A percentile compares a stretch with the other conserved stretches of the same genome.
Evolutionary conservation across 306 rosid genomes (phyloP).

Genomic region (Begonia fuchsioides): DNA sequence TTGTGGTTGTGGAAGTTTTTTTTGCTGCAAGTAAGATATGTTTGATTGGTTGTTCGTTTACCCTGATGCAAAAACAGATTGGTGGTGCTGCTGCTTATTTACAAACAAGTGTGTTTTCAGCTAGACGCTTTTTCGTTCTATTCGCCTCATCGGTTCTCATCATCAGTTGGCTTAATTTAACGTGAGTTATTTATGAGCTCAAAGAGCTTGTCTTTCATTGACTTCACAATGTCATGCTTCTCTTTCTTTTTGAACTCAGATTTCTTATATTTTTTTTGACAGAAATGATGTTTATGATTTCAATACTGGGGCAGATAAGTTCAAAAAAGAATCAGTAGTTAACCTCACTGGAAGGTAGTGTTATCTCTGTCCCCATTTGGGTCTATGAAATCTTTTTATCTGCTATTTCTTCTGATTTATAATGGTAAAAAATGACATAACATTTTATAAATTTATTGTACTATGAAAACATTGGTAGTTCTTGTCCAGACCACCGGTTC

Average conservation of each 20-base stretch:
- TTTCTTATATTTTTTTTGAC: conserved; percentile 4
- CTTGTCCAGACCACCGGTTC: too few relatives aligned
- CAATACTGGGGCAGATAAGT: conserved; percentile 79
- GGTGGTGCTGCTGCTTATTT: conserved; percentile 79
- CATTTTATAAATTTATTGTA: conserved; percentile 16
- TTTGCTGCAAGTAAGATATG: background rate
- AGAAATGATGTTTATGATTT: conserved; percentile 88
- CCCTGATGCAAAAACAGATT: conserved; percentile 25
- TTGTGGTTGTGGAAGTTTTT: background rate
- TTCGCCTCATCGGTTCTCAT: conserved; percentile 64
- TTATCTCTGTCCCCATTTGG: conserved; percentile 2
- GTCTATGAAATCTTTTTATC: background rate
- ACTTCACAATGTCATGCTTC: background rate
- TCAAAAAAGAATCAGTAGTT: conserved; percentile 76
- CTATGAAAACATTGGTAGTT: background rate
- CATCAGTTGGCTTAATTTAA: conserved; percentile 84
- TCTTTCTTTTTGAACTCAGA: background rate
- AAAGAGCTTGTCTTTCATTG: conserved; percentile 4
- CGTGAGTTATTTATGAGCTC: background rate
- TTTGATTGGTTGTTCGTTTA: too few relatives aligned
- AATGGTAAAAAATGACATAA: background rate
- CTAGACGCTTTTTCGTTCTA: conserved; percentile 35
- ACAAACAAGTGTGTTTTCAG: conserved; percentile 52
- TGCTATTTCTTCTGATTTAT: conserved; percentile 1
- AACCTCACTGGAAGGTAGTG: conserved; percentile 65